phyloP scores from a whole-genome alignment of 305 asterid species.

The Fraxinus nigra region DNA sequence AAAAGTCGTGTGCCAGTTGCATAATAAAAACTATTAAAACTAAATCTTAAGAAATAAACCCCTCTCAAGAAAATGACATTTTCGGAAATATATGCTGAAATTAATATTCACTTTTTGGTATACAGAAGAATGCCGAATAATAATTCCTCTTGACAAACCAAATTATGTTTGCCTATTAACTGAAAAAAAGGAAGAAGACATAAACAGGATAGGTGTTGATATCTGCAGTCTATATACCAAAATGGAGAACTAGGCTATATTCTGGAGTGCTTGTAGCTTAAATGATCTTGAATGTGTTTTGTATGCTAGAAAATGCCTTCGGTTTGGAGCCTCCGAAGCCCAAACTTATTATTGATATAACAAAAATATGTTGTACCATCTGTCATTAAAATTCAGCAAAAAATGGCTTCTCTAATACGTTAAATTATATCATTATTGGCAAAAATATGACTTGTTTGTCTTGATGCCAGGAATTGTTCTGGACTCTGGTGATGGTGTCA shows the following conservation, averaged over 20 bases:
- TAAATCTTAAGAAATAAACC: background rate
- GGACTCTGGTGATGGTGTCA: constrained; percentile 78
- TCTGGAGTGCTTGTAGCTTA: background rate
- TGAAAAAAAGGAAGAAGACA: background rate
- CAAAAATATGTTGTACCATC: background rate
- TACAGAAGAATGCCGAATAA: background rate
- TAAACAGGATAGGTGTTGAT: background rate
- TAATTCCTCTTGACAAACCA: background rate
- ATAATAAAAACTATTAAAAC: background rate
- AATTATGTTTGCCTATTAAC: background rate
- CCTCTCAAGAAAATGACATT: background rate
- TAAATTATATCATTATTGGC: background rate
- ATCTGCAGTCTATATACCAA: background rate
- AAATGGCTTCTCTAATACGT: background rate
- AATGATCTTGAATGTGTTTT: background rate
- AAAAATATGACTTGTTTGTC: background rate
- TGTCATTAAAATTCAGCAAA: background rate
- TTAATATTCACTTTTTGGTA: background rate
- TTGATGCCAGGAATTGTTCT: constrained; percentile 57
- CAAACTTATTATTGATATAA: background rate
- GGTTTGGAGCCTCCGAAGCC: background rate
- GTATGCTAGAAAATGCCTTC: background rate
- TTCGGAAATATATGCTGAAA: background rate
- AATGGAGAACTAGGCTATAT: background rate
- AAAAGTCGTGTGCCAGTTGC: background rate